Base-by-base conservation (phyloP, 192 early-diverging fungal species). In the Backusella tuberculispora region DNA sequence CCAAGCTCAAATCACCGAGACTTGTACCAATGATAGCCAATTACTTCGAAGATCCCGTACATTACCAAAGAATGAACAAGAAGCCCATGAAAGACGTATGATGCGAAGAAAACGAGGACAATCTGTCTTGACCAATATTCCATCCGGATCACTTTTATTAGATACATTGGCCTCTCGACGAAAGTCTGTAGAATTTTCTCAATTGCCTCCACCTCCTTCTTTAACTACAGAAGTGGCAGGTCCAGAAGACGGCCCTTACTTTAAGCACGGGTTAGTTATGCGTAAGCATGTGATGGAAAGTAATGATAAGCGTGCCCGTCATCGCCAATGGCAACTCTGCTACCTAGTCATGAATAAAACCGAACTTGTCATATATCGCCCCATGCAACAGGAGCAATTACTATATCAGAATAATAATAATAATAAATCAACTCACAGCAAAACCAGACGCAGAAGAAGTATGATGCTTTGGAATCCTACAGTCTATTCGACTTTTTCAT, bases 251-350 rank as follows among this genome's bases (percentile, higher is more conserved):
- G 34, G 47, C 26, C 21, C 53, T 60, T 24, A 15, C 13, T 47
- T 69, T 12, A 69, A 47, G 15, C 68, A 69, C 21, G 68, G 68
- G 0, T 24, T 69, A 7, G 68, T 69, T 3, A 69, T 69, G 68
- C 68, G 68, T 5, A 69, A 69, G 46, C 68, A 69, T 47, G 68
- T 69, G 12, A 26, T 69, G 44, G 68, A 69, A 47, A 69, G 45
- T 15, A 69, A 42, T 5, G 68, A 69, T 37, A 69, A 69, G 42
- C 42, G 45, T 26, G 68, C 68, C 15, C 42, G 68, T 17, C 42
- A 69, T 8, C 42, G 68, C 5, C 68, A 69, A 69, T 69, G 68
- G 68, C 68, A 69, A 5, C 42, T 69, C 14, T 69, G 68, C 15
- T 69, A 69, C 26, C 13, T 69, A 13, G 68, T 69, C 4, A 47